Evolutionary conservation across 306 rosid genomes (phyloP), one percentile per base, ranked within the genome.

Genomic region (Prunus mongolica): DNA sequence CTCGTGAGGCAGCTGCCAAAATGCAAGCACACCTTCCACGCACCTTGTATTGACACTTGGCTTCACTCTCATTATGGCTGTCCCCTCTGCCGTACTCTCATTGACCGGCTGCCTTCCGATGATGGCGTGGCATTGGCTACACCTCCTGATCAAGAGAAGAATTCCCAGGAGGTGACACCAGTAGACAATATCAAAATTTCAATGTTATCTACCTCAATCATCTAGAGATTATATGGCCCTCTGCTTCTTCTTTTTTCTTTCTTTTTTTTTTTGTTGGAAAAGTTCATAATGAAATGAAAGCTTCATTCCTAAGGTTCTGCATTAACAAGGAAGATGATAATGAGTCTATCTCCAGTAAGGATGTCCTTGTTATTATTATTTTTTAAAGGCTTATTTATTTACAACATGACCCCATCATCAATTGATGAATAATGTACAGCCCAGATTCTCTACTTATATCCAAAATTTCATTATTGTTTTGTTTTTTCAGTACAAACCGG

Each of bases 11-110:
- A 68, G 46, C 73, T 73, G 34, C 85, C 79, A 34, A 34, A 24
- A 65, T 78, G 85, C 76, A 46, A 82, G 38, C 82, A 78, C 71
- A 67, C 77, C 15, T 77, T 78, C 69, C 73, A 82, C 32, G 73
- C 76, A 45, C 66, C 72, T 15, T 78, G 82, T 62, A 50, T 77
- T 7, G 78, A 81, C 22, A 44, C 55, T 56, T 77, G 82, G 82
- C 56, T 77, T 50, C 46, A 19, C n/a, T 68, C 82, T 52, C 86
- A 74, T 55, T 62, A 69, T 0, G 16, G 70, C n/a, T 78, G 86
- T 66, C 77, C 70, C 13, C 16, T 73, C 54, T 60, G 76, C 54
- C 76, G 73, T n/a, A 72, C 27, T 18, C 64, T 34, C 54, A 5
- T 68, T 20, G 28, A 69, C 61, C 63, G 2, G 11, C 44, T 46